phyloP scores from a whole-genome alignment of 345 rosid genomes.

The Microthlaspi erraticum region DNA sequence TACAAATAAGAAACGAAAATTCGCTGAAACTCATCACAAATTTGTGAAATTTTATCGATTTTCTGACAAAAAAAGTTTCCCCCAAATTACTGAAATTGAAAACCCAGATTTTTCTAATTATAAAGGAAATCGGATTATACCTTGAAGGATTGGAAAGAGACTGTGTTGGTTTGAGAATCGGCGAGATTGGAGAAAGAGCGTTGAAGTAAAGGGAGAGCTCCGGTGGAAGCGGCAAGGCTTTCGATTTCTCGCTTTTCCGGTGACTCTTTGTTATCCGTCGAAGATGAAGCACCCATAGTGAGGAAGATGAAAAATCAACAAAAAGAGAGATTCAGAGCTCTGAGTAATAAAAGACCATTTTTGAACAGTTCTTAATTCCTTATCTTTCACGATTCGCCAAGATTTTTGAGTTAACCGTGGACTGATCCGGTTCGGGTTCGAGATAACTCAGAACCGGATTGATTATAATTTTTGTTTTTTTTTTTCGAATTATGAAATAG shows the following conservation, averaged over 20 bases:
- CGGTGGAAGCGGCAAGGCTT: conserved; percentile 70
- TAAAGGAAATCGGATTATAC: conserved; percentile 41
- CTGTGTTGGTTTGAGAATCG: conserved; percentile 57
- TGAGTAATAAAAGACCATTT: not conserved
- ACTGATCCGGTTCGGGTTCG: conserved; percentile 19
- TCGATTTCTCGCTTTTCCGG: conserved; percentile 68
- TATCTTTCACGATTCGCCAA: conserved; percentile 30
- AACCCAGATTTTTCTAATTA: conserved; percentile 5
- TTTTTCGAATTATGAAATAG: too few species aligned
- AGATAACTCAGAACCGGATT: not conserved
- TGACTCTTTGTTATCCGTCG: conserved; percentile 52
- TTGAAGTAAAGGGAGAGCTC: conserved; percentile 72
- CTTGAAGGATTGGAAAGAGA: conserved; percentile 66
- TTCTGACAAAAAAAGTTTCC: too few species aligned
- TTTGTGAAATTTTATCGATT: too few species aligned
- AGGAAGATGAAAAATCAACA: not conserved
- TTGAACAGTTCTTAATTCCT: conserved; percentile 27
- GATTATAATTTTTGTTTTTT: not conserved
- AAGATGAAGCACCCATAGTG: conserved; percentile 82
- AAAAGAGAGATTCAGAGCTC: not conserved
- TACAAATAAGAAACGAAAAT: conserved; percentile 37
- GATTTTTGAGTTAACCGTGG: conserved; percentile 10
- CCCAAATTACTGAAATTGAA: too few species aligned
- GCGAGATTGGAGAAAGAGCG: conserved; percentile 64
- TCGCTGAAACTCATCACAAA: not conserved